Evolutionary conservation across 177 flowering plant species (phyloP).

Genomic region (Vitis hybrid): DNA sequence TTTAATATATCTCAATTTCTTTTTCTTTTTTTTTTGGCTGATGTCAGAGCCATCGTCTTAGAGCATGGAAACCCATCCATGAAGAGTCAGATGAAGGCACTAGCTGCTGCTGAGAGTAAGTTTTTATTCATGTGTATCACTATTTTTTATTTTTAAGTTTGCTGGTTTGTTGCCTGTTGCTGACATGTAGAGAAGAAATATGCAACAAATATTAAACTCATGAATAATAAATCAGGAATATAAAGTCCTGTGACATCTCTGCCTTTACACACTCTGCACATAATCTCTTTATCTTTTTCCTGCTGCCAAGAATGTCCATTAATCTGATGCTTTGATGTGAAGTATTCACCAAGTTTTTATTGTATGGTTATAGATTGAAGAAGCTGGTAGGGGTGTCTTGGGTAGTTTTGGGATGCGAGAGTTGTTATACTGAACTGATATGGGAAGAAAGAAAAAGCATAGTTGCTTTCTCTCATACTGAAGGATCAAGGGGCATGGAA

Average conservation of each 20-base stretch:
- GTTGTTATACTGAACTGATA: not conserved
- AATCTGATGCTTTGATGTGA: not conserved
- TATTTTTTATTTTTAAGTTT: not conserved
- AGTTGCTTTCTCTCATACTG: not conserved
- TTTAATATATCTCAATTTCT: not conserved
- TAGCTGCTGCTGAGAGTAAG: slow-evolving; percentile 67
- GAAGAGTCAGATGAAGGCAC: slow-evolving; percentile 70
- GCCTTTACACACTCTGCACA: not conserved
- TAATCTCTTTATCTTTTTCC: not conserved
- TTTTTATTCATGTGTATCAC: slow-evolving; percentile 1
- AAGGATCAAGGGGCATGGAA: not conserved
- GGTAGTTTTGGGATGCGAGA: not conserved
- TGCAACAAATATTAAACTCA: not conserved
- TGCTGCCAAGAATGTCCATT: not conserved
- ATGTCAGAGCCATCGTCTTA: slow-evolving; percentile 77
- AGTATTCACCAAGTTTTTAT: not conserved
- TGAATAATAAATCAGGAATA: no score
- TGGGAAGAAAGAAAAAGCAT: not conserved
- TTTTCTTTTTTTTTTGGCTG: slow-evolving; percentile 14
- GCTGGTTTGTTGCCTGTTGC: not conserved
- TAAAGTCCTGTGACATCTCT: not conserved
- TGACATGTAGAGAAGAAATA: not conserved
- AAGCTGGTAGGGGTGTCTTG: not conserved
- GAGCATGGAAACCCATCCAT: slow-evolving; percentile 80
- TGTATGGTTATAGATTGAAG: not conserved